Base-by-base conservation (phyloP, 2,329 filamentous ascomycete species). In the Massarina eburnea region DNA sequence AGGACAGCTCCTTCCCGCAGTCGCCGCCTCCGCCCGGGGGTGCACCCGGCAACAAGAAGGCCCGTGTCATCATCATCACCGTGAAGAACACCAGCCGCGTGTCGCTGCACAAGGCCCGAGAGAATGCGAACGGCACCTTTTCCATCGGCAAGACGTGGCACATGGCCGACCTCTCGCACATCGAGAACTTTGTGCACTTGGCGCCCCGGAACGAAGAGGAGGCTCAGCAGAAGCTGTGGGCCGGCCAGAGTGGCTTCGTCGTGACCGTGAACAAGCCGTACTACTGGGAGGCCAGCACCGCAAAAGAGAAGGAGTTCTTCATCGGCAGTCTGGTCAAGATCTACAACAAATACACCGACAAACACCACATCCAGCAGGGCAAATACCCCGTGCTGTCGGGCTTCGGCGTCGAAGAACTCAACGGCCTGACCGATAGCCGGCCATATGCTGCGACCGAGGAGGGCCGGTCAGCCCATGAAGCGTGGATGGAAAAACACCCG, bases 91-190 rank as follows among this genome's bases (percentile, higher is more conserved):
- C 92, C 1, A 94, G 92, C 44, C 82, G 91, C 49, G 92, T 99
- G 39, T 88, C 91, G 62, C 84, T 99, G 76, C 94, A 99, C 77
- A 99, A 99, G 73, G 92, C 91, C 46, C 86, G 95, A 60, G 94
- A 99, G 74, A 99, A 99, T 68, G 79, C 82, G 45, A 96, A 96
- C 69, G 91, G 91, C 45, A 84, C 89, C 19, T 99, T 96, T 71
- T 97, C 92, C 17, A 96, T 99, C 57, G 94, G 94, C 56, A 99
- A 99, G 75, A 96, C 94, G 3, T 99, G 94, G 94, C 88, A 91
- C 67, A 81, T 99, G 57, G 92, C 97, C 71, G 94, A 99, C 66
- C 76, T 99, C 39, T 81, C 82, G 4, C 80, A 81, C 36, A 88
- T 99, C 55, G 88, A 95, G 68, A 94, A 90, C 20, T 97, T 86